Evolutionary conservation across 2,329 filamentous ascomycete species (phyloP), one percentile per base, ranked within the genome.

Genomic region (Colletotrichum agaves): DNA sequence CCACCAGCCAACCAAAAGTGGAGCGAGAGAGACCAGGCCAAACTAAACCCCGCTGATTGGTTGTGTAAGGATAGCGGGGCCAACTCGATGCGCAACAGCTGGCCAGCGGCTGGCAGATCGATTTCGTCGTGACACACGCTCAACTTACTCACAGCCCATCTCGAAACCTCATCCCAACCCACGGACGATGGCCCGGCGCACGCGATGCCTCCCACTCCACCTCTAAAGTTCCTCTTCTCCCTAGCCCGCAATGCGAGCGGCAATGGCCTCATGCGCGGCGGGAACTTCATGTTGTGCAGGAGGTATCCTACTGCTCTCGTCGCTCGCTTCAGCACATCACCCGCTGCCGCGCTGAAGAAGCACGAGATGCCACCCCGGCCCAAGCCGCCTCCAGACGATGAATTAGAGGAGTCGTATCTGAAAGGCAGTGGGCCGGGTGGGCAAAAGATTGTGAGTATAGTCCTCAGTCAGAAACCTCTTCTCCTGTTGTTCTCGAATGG

Each of bases 361-460:
- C 65, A 68, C 47, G 52, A 87, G 61, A 83, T 97, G 75, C 94
- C 95, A 1, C 90, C 93, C 5, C 89, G 94, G 4, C 90, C 91
- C 13, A 87, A 84, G 69, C 85, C 89, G 12, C 88, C 96, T 19
- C 85, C 90, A 12, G 94, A 97, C 72, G 82, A 85, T 17, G 94
- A 98, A 59, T 89, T 98, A 72, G 89, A 91, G 63, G 93, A 98
- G 75, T 87, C 86, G 46, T 98, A 97, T 80, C 85, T 99, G 69
- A 97, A 96, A 77, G 96, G 96, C 73, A 92, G 89, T 73, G 96
- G 96, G 1, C 95, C 96, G 0, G 96, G 96, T 23, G 96, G 96
- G 0, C 96, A 99, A 77, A 98, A 98, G 78, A 98, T 98, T 81
- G 91, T 93, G 80, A 61, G 82, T 4, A 65, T 70, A 50, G 65